Percentiles rank a stretch among this genome's conserved stretches.
phyloP scores from a whole-genome alignment of 2,329 filamentous ascomycete genomes.

The Aspergillus intermedius region DNA sequence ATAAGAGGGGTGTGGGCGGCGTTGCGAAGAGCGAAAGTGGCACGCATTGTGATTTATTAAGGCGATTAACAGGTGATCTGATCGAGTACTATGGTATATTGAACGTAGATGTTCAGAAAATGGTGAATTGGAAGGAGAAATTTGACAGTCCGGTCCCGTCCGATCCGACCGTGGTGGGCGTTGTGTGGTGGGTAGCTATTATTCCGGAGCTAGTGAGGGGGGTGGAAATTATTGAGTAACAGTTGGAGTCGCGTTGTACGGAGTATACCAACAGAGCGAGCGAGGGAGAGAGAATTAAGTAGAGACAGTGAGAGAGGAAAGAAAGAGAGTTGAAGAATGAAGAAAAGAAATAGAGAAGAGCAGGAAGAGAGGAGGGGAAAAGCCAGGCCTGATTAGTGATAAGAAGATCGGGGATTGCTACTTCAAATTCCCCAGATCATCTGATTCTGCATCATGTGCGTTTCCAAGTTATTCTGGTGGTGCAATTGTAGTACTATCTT shows the following conservation, averaged over 20 bases:
- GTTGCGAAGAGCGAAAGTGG: slow-evolving; percentile 35
- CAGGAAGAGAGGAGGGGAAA: neutral
- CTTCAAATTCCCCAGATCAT: neutral
- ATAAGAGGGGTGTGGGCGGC: slow-evolving; percentile 43
- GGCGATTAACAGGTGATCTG: slow-evolving; percentile 7
- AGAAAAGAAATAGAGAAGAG: neutral
- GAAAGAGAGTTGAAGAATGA: neutral
- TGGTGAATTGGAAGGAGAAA: slow-evolving; percentile 12
- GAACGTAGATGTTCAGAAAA: slow-evolving; percentile 3
- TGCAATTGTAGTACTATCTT: too few species aligned
- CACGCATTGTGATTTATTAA: slow-evolving; percentile 32
- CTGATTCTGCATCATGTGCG: neutral
- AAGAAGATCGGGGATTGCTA: neutral
- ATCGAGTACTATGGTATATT: slow-evolving; percentile 6
- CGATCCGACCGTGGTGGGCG: slow-evolving; percentile 18
- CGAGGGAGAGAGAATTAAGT: slow-evolving; percentile 7
- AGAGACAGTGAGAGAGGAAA: slow-evolving; percentile 9
- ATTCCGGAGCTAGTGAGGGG: neutral
- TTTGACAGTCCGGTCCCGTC: slow-evolving; percentile 22
- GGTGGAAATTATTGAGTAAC: neutral
- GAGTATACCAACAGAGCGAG: neutral
- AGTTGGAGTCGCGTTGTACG: slow-evolving; percentile 1
- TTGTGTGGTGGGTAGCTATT: neutral
- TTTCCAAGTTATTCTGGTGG: neutral
- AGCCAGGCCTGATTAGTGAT: neutral